phyloP scores from a whole-genome alignment of 2,329 filamentous ascomycete genomes.

The Neocatenulostroma microsporum region DNA sequence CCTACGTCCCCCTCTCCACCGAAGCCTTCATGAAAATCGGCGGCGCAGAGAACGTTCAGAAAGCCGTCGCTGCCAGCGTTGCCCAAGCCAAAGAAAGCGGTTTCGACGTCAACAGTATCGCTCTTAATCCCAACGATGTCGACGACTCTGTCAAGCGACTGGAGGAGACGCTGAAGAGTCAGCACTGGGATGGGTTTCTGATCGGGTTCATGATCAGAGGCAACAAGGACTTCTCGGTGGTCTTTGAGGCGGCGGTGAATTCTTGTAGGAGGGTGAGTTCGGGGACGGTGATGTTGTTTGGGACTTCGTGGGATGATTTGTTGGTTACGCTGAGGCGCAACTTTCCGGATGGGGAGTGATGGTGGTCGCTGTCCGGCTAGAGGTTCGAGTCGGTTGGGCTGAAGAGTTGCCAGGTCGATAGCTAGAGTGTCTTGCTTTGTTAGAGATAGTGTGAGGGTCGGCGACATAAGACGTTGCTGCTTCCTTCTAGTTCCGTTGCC shows the following conservation, averaged over 20 bases:
- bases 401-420: too few species aligned
- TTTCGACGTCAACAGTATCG: slow-evolving; percentile 12
- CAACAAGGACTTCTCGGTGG: slow-evolving; percentile 10
- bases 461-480: too few species aligned
- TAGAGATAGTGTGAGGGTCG: too few species aligned
- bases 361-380: too few species aligned
- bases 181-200: slow-evolving; percentile 10
- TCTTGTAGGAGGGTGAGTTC: slow-evolving; percentile 6
- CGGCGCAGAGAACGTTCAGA: slow-evolving; percentile 2
- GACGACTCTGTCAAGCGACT: slow-evolving; percentile 2
- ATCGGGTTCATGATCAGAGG: slow-evolving; percentile 13
- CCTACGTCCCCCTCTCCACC: background rate
- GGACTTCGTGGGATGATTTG: slow-evolving; percentile 9
- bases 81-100: slow-evolving; percentile 5
- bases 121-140: slow-evolving; percentile 9
- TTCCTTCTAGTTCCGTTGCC: too few species aligned
- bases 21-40: background rate
- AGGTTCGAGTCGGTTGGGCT: too few species aligned
- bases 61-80: background rate
- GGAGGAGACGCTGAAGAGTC: slow-evolving; percentile 1
- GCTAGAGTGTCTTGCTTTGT: too few species aligned
- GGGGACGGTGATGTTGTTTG: slow-evolving; percentile 8
- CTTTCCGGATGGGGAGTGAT: slow-evolving; percentile 3
- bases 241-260: slow-evolving; percentile 15
- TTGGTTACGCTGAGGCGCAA: slow-evolving; percentile 12